Evolutionary conservation across 129 eudicot species (phyloP).

Genomic region (Solidago caesia): DNA sequence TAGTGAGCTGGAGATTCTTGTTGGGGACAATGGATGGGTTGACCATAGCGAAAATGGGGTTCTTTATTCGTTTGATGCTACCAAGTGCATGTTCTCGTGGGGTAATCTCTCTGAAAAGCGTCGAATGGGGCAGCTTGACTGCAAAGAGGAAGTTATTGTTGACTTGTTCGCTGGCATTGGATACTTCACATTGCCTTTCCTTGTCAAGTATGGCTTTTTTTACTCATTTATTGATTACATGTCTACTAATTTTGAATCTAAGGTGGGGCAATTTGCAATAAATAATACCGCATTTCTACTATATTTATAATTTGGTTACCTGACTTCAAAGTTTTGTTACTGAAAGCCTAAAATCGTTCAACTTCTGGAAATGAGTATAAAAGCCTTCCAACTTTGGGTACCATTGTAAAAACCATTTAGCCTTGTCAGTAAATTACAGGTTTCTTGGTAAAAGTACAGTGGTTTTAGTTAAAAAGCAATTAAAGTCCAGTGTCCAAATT

Average conservation of each 20-base stretch:
- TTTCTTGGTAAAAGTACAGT: too few species aligned
- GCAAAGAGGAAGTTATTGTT: conserved; percentile 78
- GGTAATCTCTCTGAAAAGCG: conserved; percentile 98
- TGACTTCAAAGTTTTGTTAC: background rate
- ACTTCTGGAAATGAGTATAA: background rate
- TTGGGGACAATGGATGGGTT: conserved; percentile 92
- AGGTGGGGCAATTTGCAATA: background rate
- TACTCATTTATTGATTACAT: conserved; percentile 9
- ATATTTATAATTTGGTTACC: background rate
- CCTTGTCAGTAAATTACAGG: background rate
- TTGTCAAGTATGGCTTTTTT: conserved; percentile 62
- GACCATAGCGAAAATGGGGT: conserved; percentile 94
- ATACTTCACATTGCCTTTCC: conserved; percentile 82
- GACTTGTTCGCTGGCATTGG: conserved; percentile 97
- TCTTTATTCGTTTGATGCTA: conserved; percentile 88
- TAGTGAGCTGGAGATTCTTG: conserved; percentile 83
- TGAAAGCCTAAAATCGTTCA: background rate
- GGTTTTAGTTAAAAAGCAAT: too few species aligned
- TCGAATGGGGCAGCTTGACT: conserved; percentile 75
- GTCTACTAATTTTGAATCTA: background rate
- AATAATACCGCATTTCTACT: background rate
- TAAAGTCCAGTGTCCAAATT: too few species aligned
- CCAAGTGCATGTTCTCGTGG: conserved; percentile 99
- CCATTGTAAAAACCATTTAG: background rate
- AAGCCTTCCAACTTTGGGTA: background rate